A percentile compares a stretch with the other conserved stretches of the same genome.
These are phyloP conservation scores for Xylariales sp. DNA, from an alignment of 2,329 filamentous ascomycete genomes.

Conservation along the genomic window DNA sequence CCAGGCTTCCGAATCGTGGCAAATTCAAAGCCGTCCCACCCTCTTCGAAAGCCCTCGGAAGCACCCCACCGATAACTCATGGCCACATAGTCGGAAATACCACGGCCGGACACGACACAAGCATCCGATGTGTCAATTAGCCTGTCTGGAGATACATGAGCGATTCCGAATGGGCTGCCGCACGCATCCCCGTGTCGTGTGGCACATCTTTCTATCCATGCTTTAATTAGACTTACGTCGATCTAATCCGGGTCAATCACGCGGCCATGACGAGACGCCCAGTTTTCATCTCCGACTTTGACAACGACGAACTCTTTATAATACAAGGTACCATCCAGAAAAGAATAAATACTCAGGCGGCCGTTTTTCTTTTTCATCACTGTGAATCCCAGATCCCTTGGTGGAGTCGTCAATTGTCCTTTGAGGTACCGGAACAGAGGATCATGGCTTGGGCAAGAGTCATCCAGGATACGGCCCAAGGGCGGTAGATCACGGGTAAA, in stretches of 20 bases:
- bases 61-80: conserved; percentile 14
- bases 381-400: no score
- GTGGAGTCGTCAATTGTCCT: no score
- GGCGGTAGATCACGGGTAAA: no score
- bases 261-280: background rate
- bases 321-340: no score
- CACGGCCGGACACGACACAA: background rate
- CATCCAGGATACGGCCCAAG: no score
- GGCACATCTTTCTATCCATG: background rate
- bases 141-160: background rate
- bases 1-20: background rate
- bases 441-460: no score
- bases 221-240: background rate
- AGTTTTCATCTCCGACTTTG: background rate
- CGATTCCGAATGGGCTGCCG: background rate
- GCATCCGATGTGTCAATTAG: background rate
- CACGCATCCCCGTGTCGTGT: background rate
- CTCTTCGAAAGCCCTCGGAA: conserved; percentile 3
- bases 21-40: background rate
- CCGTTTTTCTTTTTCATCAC: no score
- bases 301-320: background rate
- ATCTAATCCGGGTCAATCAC: conserved; percentile 1
- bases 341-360: no score
- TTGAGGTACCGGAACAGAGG: no score
- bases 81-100: background rate